A percentile compares a stretch with the other conserved stretches of the same genome.
Evolutionary conservation across 805 yeast species (phyloP).

Genomic region (Candida andamanensis): DNA sequence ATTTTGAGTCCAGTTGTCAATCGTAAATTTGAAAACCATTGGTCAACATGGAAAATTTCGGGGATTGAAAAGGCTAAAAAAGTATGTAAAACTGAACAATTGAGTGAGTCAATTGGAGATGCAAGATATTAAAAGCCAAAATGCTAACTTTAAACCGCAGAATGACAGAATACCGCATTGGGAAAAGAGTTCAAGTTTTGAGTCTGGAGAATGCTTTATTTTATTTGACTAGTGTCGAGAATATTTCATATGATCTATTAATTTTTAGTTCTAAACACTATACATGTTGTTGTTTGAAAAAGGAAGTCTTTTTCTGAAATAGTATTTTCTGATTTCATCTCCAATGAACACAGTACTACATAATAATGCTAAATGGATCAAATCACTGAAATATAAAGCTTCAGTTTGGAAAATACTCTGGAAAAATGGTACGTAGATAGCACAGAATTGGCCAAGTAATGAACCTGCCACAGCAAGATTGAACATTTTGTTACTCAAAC

Average conservation of each 20-base stretch:
- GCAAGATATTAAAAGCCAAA: too few relatives aligned
- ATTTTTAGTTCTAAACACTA: too few relatives aligned
- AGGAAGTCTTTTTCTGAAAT: slow-evolving; percentile 12
- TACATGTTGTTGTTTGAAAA: slow-evolving; percentile 4
- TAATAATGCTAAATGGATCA: slow-evolving; percentile 54
- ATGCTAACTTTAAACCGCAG: too few relatives aligned
- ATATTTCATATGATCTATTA: too few relatives aligned
- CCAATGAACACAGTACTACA: slow-evolving; percentile 80
- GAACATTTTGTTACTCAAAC: slow-evolving; percentile 83
- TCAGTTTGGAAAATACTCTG: slow-evolving; percentile 94
- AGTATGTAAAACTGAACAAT: too few relatives aligned
- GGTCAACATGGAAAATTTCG: too few relatives aligned
- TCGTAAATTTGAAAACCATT: slow-evolving; percentile 36
- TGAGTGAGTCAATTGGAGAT: too few relatives aligned
- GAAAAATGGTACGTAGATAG: slow-evolving; percentile 89
- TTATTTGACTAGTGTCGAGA: too few relatives aligned
- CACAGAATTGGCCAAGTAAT: slow-evolving; percentile 84
- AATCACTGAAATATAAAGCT: slow-evolving; percentile 68
- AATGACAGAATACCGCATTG: too few relatives aligned
- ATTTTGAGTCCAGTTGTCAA: slow-evolving; percentile 27
- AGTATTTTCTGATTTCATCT: slow-evolving; percentile 74
- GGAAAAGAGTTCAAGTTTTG: too few relatives aligned
- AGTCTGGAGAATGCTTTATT: too few relatives aligned
- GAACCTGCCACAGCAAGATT: slow-evolving; percentile 89
- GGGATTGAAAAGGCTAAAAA: too few relatives aligned